Conservation (phyloP, 257 asterid species). For the Scutellaria minor region DNA sequence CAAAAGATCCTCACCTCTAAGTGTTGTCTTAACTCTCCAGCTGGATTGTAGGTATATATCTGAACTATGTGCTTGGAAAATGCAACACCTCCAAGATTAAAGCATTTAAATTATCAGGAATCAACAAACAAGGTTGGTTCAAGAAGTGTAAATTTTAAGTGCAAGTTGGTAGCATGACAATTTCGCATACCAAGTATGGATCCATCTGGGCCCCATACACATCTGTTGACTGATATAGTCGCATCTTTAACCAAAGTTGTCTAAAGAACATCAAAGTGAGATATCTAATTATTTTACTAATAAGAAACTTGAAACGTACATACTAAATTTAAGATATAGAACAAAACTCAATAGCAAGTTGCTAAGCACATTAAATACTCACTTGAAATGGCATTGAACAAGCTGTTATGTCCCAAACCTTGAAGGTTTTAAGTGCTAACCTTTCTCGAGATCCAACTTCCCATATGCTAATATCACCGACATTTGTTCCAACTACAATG, state of each 20-base stretch:
- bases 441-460: constrained; percentile 95
- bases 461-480: constrained; percentile 98
- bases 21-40: constrained; percentile 87
- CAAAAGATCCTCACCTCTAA: constrained; percentile 61
- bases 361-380: constrained; percentile 38
- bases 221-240: constrained; percentile 82
- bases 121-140: constrained; percentile 7
- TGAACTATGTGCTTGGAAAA: constrained; percentile 94
- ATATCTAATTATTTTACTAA: constrained; percentile 6
- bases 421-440: constrained; percentile 80
- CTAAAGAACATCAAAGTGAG: constrained; percentile 49
- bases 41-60: constrained; percentile 76
- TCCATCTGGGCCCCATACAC: constrained; percentile 98
- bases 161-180: constrained; percentile 23
- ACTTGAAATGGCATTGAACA: constrained; percentile 95
- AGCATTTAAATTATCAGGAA: constrained; percentile 35
- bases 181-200: constrained; percentile 77
- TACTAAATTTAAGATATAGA: background rate
- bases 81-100: constrained; percentile 71
- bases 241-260: constrained; percentile 89
- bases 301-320: constrained; percentile 9
- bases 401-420: constrained; percentile 86
- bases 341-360: constrained; percentile 4
- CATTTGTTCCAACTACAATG: constrained; percentile 91
- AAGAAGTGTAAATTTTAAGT: constrained; percentile 22